Evolutionary conservation across 805 yeast genomes (phyloP).

Genomic region (Myxozyma neotropica): DNA sequence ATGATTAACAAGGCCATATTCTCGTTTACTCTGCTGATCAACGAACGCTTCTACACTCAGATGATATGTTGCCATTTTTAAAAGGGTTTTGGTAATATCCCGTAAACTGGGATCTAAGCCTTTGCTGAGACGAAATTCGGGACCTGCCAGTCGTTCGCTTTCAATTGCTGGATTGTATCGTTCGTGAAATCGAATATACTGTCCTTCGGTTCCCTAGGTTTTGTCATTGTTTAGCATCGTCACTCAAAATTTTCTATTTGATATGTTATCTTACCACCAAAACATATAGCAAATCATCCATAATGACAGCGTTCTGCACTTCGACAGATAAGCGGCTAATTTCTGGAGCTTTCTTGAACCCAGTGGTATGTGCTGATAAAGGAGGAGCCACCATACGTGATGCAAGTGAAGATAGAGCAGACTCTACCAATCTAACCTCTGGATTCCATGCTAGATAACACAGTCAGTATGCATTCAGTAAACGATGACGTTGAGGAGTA

Average conservation of each 20-base stretch:
- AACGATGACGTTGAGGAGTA: neutral
- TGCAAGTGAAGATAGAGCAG: slow-evolving; percentile 24
- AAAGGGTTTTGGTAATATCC: slow-evolving; percentile 64
- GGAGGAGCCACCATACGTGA: slow-evolving; percentile 16
- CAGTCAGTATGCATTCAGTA: neutral
- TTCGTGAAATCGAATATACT: slow-evolving; percentile 68
- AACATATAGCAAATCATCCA: slow-evolving; percentile 69
- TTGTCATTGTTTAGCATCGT: too few species aligned
- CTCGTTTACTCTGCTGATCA: slow-evolving; percentile 56
- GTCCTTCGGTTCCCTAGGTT: slow-evolving; percentile 75
- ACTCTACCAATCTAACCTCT: slow-evolving; percentile 16
- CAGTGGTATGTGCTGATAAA: slow-evolving; percentile 17
- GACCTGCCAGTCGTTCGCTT: slow-evolving; percentile 58
- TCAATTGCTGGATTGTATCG: slow-evolving; percentile 54
- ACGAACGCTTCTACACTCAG: slow-evolving; percentile 60
- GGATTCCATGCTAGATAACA: slow-evolving; percentile 11
- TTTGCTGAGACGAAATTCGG: slow-evolving; percentile 73
- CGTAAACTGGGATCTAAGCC: slow-evolving; percentile 73
- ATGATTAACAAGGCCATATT: slow-evolving; percentile 73
- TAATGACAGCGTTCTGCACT: slow-evolving; percentile 71
- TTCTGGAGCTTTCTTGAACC: slow-evolving; percentile 10
- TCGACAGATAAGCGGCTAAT: slow-evolving; percentile 44
- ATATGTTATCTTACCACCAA: slow-evolving; percentile 53
- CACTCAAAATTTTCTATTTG: too few species aligned
- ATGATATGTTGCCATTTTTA: slow-evolving; percentile 64